Percentiles rank a stretch among this genome's conserved stretches.
Evolutionary conservation across 345 rosid species (phyloP).

Genomic region (Nephelium lappaceum): DNA sequence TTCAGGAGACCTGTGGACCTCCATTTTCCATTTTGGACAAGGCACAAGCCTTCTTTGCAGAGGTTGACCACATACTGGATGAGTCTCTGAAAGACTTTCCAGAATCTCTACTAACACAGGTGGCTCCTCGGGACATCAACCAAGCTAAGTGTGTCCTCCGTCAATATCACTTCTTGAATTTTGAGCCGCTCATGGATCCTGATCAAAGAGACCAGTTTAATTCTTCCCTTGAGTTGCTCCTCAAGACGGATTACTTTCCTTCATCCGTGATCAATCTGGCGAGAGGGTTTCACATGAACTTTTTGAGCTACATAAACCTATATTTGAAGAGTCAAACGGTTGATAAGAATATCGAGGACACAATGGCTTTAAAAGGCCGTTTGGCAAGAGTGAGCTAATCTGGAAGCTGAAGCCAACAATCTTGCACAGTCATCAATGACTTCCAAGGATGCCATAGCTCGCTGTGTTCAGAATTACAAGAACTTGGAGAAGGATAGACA

Average conservation of each 20-base stretch:
- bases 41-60: not conserved
- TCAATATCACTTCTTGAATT: not conserved
- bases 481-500: not conserved
- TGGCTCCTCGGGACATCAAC: not conserved
- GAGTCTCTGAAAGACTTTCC: not conserved
- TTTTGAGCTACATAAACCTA: not conserved
- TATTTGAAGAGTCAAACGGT: not conserved
- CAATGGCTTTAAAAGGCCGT: not conserved
- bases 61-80: not conserved
- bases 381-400: not conserved
- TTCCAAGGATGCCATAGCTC: not conserved
- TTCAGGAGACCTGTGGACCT: not conserved
- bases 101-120: not conserved
- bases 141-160: not conserved
- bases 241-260: not conserved
- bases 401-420: not conserved
- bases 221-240: conserved; percentile 1
- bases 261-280: not conserved
- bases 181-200: conserved; percentile 4
- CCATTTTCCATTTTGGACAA: not conserved
- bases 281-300: not conserved
- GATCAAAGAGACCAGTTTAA: not conserved
- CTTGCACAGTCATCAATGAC: not conserved
- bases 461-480: not conserved
- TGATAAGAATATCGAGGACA: not conserved